Evolutionary conservation across 345 rosid genomes (phyloP), one percentile per base, ranked within the genome.

Genomic region (Aethionema arabicum): DNA sequence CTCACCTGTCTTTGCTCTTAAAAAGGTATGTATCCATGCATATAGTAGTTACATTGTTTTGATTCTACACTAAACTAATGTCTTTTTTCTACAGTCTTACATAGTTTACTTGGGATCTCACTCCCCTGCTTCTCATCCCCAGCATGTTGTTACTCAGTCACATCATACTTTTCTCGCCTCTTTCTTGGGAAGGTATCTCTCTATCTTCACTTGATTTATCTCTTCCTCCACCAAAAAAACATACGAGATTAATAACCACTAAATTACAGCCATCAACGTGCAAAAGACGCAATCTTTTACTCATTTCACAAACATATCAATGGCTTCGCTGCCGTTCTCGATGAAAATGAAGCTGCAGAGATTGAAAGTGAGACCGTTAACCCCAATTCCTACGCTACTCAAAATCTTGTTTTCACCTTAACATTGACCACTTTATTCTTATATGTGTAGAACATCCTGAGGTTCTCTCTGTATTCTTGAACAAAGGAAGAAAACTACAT

Each of bases 31-130:
- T 16, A 5, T 27, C 11, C 42, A 0, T 58, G 0, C 30, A 30
- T 44, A 12, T 46, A 5, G 27, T 21, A 21, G 27, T 32, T 47
- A 32, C 35, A 13, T 69, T 56, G 63, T 37, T 36, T 42, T 31
- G 40, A 40, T 27, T 55, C n/a, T 31, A 9, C 44, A 69, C 30
- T 27, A 12, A 46, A 6, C 44, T 45, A 14, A 7, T 32, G 32
- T 12, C 44, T 57, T 5, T 7, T 32, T 32, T 32, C 6, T 7
- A 55, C 36, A 83, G 91, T 70, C 92, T 0, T 85, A 85, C 21
- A 41, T 83, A 35, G 92, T 88, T 15, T 85, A 88, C 76, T 62
- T 85, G 76, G 96, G 96, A 54, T 82, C 96, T 5, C 92, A 88
- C 57, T 36, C 73, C 11, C 86, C 81, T 52, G 79, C 77, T 39